Base-by-base conservation (phyloP, 768 basidiomycete species). In the Lentinula sp. region DNA sequence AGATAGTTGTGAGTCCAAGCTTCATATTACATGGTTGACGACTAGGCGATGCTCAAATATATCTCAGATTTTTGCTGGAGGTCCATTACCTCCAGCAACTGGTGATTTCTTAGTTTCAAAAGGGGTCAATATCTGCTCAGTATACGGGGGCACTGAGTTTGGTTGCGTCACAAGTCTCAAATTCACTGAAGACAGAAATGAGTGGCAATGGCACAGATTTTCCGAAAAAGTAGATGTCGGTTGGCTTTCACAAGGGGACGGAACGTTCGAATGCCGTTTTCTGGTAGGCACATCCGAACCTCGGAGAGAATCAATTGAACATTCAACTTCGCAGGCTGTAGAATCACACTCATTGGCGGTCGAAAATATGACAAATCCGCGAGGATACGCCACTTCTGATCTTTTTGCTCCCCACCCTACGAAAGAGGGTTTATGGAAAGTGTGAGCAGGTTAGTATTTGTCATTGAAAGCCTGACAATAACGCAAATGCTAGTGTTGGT, bases 351-450 rank as follows among this genome's bases (percentile, higher is more conserved):
- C 72, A 23, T 42, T 74, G 1, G 64, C 76, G 42, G 46, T 71
- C 2, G 66, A 65, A 10, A 71, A 81, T 39, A 51, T 76, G 43
- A 55, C 60, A 5, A 73, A 74, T 61, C 68, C 70, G 4, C 67
- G 64, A 45, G 80, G 80, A 11, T 81, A 80, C 52, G 75, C 74
- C 1, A 80, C 75, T 10, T 74, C 73, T 2, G 81, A 82, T 67
- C 64, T 79, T 6, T 79, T 76, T 62, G 59, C 73, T 37, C 71
- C 69, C 28, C 81, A 83, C 62, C 78, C 81, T 0, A 76, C 74
- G 5, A 74, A 75, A 9, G 65, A 72, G 4, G 68, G 72, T 13
- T 66, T 78, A n/a, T 83, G 76, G 70, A 80, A 73, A 65, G 23
- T 59, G 57, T 59, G 23, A 59, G 57, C 46, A 10, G 13, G 45